phyloP scores from a whole-genome alignment of 2,329 filamentous ascomycete genomes.

The Diaporthe nobilis region DNA sequence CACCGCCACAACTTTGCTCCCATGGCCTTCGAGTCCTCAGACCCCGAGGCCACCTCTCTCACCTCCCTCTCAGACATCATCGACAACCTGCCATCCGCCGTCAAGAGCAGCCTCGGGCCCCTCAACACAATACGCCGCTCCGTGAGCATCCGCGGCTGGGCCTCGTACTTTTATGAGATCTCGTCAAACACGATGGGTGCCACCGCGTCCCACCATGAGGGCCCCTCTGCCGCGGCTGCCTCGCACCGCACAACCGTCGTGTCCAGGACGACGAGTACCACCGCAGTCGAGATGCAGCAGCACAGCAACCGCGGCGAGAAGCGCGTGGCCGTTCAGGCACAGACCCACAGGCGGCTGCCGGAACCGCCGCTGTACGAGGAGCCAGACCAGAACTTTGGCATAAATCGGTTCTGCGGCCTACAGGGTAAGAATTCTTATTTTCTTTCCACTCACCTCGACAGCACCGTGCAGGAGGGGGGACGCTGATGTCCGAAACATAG shows the following conservation, averaged over 20 bases:
- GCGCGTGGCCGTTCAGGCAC: not conserved
- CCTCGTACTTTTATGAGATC: slow-evolving; percentile 35
- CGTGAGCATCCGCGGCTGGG: slow-evolving; percentile 40
- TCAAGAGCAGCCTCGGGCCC: slow-evolving; percentile 37
- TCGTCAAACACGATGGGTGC: slow-evolving; percentile 31
- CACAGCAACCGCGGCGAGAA: slow-evolving; percentile 33
- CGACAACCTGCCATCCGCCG: slow-evolving; percentile 37
- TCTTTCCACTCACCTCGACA: not conserved
- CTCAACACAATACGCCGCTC: slow-evolving; percentile 38
- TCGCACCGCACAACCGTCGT: slow-evolving; percentile 20
- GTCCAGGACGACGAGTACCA: slow-evolving; percentile 30
- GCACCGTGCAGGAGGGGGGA: not conserved
- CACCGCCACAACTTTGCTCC: slow-evolving; percentile 28
- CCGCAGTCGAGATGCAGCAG: slow-evolving; percentile 38
- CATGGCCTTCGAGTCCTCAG: slow-evolving; percentile 25
- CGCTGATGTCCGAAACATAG: not conserved
- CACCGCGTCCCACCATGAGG: slow-evolving; percentile 18
- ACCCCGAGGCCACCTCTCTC: slow-evolving; percentile 3
- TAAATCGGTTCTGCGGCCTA: slow-evolving; percentile 43
- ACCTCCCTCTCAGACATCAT: slow-evolving; percentile 32
- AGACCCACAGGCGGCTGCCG: not conserved
- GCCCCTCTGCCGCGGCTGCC: not conserved
- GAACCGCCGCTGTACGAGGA: not conserved
- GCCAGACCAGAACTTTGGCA: slow-evolving; percentile 29
- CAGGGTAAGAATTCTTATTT: slow-evolving; percentile 36